Percentiles rank a stretch among this genome's conserved stretches.
Conservation (phyloP, 345 rosid species). For the Anacardium occidentale region DNA sequence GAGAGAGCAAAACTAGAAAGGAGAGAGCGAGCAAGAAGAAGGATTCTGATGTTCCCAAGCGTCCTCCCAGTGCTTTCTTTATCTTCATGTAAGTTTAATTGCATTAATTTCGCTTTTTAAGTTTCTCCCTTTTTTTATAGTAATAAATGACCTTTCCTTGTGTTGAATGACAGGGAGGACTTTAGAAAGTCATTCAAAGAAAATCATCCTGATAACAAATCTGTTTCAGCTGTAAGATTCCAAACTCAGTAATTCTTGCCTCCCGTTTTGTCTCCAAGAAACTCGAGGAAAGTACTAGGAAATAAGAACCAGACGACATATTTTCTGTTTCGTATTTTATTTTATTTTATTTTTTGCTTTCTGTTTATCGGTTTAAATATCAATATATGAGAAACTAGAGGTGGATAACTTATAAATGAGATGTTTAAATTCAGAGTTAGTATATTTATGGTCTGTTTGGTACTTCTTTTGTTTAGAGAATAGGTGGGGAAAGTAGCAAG, state of each 20-base stretch:
- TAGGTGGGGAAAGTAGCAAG: too few relatives aligned
- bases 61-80: conserved; percentile 30
- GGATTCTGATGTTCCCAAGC: conserved; percentile 34
- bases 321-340: neutral
- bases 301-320: neutral
- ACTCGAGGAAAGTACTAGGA: neutral
- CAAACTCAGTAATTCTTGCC: neutral
- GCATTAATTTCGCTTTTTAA: neutral
- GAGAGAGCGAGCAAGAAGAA: conserved; percentile 27
- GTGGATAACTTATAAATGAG: neutral
- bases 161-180: conserved; percentile 31
- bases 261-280: conserved; percentile 14
- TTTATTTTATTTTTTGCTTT: neutral
- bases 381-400: neutral
- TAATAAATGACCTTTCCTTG: neutral
- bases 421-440: neutral
- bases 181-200: conserved; percentile 35
- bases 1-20: neutral
- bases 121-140: neutral
- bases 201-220: conserved; percentile 33
- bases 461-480: neutral
- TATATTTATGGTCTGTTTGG: neutral
- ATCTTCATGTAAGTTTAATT: conserved; percentile 27
- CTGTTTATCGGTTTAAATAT: neutral
- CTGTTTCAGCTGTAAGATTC: conserved; percentile 26